These are phyloP conservation scores for Fusarium dimerum DNA, from an alignment of 2,329 filamentous ascomycete species.

Conservation along the genomic window DNA sequence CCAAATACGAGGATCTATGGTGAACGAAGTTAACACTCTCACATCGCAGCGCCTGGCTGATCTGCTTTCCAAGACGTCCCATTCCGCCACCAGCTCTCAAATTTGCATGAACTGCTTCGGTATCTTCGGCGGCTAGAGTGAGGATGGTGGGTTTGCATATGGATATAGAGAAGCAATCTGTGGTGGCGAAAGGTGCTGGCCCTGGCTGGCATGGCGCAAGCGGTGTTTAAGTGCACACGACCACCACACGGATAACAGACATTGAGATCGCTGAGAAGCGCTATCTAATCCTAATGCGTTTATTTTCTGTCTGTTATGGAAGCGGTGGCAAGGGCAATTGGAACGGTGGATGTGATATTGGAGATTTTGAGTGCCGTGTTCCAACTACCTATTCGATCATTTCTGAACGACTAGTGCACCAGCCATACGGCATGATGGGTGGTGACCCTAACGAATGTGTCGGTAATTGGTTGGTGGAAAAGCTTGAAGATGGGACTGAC, in stretches of 20 bases:
- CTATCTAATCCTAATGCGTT: conserved; percentile 32
- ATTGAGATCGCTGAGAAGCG: conserved; percentile 37
- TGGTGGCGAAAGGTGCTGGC: conserved; percentile 37
- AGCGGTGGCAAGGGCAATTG: conserved; percentile 32
- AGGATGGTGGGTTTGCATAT: conserved; percentile 33
- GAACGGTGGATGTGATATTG: conserved; percentile 33
- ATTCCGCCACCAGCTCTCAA: conserved; percentile 2
- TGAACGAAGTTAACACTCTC: no score
- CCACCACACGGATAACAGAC: conserved; percentile 39
- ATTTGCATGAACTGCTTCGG: conserved; percentile 5
- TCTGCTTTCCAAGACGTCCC: conserved; percentile 31
- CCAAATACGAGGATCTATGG: no score
- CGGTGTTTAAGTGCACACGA: conserved; percentile 34
- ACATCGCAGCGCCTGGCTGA: conserved; percentile 34
- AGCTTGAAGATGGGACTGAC: conserved; percentile 4
- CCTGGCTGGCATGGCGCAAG: conserved; percentile 29
- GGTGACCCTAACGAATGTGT: conserved; percentile 31
- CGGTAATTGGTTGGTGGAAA: conserved; percentile 28
- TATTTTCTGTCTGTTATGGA: conserved; percentile 27
- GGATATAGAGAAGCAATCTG: conserved; percentile 24
- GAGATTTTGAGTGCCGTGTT: conserved; percentile 35
- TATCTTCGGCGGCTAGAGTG: conserved; percentile 26
- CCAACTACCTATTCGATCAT: conserved; percentile 36
- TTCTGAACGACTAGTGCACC: conserved; percentile 36
- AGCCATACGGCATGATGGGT: conserved; percentile 36